Evolutionary conservation across 1,284 basidiomycete genomes (phyloP).

Genomic region (Austroboletus rostrupii): DNA sequence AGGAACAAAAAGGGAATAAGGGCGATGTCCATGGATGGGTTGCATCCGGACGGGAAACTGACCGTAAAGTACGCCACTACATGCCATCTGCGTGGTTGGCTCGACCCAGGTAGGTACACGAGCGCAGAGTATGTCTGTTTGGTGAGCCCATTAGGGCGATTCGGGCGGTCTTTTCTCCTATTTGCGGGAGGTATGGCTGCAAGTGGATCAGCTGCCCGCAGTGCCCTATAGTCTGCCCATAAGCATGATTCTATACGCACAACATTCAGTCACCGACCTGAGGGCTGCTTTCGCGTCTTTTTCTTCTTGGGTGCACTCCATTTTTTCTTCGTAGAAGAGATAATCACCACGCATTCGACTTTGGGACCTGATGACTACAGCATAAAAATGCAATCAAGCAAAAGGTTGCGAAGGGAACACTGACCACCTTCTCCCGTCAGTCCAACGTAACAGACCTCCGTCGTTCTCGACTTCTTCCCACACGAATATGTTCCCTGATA

Average conservation of each 20-base stretch:
- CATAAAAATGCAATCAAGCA: conserved; percentile 3
- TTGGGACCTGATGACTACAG: conserved; percentile 55
- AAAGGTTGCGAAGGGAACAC: conserved; percentile 10
- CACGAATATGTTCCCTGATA: conserved; percentile 72
- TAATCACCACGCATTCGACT: conserved; percentile 79
- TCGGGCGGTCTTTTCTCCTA: conserved; percentile 65
- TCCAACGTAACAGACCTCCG: conserved; percentile 72
- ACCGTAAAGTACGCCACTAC: conserved; percentile 77
- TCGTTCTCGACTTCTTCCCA: conserved; percentile 82
- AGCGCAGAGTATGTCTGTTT: conserved; percentile 78
- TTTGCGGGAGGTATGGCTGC: conserved; percentile 52
- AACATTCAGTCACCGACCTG: conserved; percentile 40
- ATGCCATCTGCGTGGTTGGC: conserved; percentile 67
- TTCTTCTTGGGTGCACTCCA: conserved; percentile 71
- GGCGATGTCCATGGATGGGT: conserved; percentile 2
- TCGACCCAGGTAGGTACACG: conserved; percentile 55
- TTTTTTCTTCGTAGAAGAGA: conserved; percentile 75
- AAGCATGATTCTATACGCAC: not conserved
- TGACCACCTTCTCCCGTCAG: conserved; percentile 71
- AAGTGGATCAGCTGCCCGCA: conserved; percentile 57
- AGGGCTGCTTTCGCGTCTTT: conserved; percentile 69
- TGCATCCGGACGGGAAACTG: conserved; percentile 20
- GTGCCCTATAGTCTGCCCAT: conserved; percentile 42
- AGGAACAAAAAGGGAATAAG: conserved; percentile 11
- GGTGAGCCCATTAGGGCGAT: conserved; percentile 69